A percentile compares a stretch with the other conserved stretches of the same genome.
These are phyloP conservation scores for Astrothelium macrocarpum DNA, from an alignment of 495 filamentous ascomycete genomes.

Conservation along the genomic window DNA sequence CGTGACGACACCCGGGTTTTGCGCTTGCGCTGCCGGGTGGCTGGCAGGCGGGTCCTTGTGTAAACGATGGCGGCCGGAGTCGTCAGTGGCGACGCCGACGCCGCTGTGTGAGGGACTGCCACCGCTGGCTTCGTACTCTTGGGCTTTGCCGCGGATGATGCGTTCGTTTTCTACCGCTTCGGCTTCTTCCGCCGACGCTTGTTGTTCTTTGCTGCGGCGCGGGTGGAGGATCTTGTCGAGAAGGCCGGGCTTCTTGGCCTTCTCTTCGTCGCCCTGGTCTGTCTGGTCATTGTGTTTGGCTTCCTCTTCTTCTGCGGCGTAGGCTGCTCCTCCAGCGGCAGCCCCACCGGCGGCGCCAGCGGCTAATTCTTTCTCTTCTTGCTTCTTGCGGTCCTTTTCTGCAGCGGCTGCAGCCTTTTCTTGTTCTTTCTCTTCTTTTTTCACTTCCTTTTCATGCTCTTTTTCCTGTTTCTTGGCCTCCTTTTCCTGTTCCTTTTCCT, in stretches of 20 bases:
- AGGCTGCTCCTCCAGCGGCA: neutral
- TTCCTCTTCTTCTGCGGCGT: neutral
- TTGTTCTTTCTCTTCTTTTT: too few relatives aligned
- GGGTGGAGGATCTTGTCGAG: constrained; percentile 23
- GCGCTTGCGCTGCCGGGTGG: neutral
- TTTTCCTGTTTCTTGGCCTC: neutral
- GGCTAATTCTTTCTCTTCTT: constrained; percentile 10
- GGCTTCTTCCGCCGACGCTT: constrained; percentile 6
- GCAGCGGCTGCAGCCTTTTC: too few relatives aligned
- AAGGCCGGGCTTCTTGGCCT: constrained; percentile 20
- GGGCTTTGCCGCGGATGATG: neutral
- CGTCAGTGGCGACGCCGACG: constrained; percentile 14
- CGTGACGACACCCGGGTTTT: neutral
- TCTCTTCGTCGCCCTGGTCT: constrained; percentile 15
- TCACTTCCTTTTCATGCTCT: too few relatives aligned
- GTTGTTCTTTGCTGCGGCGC: constrained; percentile 22
- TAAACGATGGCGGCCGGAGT: constrained; percentile 15
- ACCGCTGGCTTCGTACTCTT: constrained; percentile 15
- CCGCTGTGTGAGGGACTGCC: neutral
- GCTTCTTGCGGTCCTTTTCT: too few relatives aligned
- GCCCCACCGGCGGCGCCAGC: constrained; percentile 9
- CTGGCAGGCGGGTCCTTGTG: constrained; percentile 24
- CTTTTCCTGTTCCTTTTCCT: constrained; percentile 16
- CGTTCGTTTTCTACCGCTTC: constrained; percentile 1
- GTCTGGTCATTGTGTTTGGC: neutral